Base-by-base conservation (phyloP, 805 yeast genomes). In the Teunomyces pallodes region DNA sequence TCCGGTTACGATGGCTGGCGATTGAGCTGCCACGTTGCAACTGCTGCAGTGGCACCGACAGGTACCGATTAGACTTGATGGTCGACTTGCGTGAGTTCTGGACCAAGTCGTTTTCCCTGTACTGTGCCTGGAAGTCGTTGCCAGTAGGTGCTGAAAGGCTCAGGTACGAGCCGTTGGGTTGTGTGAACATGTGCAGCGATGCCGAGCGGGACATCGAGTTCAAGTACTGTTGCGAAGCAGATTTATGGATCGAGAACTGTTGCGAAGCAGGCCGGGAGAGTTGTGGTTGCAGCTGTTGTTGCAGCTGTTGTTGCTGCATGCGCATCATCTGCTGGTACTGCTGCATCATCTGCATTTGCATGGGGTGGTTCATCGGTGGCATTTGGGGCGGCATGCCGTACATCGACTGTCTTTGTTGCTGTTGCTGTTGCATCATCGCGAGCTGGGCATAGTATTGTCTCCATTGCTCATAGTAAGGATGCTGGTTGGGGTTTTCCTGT, bases 381-480 rank as follows among this genome's bases (percentile, higher is more conserved):
- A 51, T 48, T 43, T 51, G 57, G 20, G 29, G 39, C 35, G 35
- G 35, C 35, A 32, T 32, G 9, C 46, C 51, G 40, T 49, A 51
- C 55, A 49, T 53, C 5, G 54, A 43, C 32, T 51, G 47, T 27
- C 55, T 43, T 28, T 12, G 52, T 43, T 50, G 53, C 54, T 54
- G 53, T 12, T 54, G 57, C 17, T 48, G 59, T 46, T 56, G 54
- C 39, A 55, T 53, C 48, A 53, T 56, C 30, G 55, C 49, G 43
- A 67, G 48, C 2, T 56, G 48, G 36, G 64, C 62, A 48, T 70
- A 70, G 53, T 70, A 71, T 44, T 62, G 66, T 40, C 62, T 65
- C 74, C 75, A 70, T 49, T 70, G 74, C 32, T 61, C 62, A 45
- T 67, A 65, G 48, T 66, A 65, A 7, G 70, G 69, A 47, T 67